These are phyloP conservation scores for Areca catechu DNA, from an alignment of 176 grass and related monocot genomes.

Conservation along the genomic window DNA sequence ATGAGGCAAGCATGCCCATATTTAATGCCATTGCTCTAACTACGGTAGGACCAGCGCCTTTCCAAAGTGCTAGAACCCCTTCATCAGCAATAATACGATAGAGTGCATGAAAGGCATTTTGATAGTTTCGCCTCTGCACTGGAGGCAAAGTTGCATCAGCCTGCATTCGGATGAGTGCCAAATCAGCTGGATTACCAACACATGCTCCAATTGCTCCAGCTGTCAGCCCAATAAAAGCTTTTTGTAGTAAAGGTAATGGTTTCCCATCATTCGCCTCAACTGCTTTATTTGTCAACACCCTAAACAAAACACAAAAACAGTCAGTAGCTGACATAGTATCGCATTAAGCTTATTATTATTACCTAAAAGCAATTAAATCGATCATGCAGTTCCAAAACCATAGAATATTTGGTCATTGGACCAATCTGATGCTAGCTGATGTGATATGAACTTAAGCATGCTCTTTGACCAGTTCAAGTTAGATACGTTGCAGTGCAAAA, in stretches of 20 bases:
- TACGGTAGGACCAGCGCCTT: slow-evolving; percentile 84
- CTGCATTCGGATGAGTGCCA: slow-evolving; percentile 91
- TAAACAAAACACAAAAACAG: slow-evolving; percentile 17
- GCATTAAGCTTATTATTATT: not conserved
- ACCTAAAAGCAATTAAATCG: no score
- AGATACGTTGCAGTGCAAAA: no score
- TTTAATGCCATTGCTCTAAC: slow-evolving; percentile 87
- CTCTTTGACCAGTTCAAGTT: no score
- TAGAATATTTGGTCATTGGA: no score
- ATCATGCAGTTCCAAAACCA: no score
- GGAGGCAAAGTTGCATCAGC: slow-evolving; percentile 78
- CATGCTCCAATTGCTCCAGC: slow-evolving; percentile 82
- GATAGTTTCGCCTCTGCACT: slow-evolving; percentile 66
- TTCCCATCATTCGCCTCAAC: slow-evolving; percentile 87
- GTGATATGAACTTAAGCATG: no score
- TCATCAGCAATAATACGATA: slow-evolving; percentile 76
- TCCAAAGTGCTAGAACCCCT: slow-evolving; percentile 88
- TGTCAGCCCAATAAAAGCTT: slow-evolving; percentile 74
- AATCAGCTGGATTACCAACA: slow-evolving; percentile 83
- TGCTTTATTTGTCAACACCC: slow-evolving; percentile 94
- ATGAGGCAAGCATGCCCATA: slow-evolving; percentile 96
- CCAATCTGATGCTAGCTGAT: no score
- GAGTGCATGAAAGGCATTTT: slow-evolving; percentile 88
- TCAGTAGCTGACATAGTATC: not conserved
- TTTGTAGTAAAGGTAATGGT: slow-evolving; percentile 65